Percentiles rank a stretch among this genome's conserved stretches.
phyloP scores from a whole-genome alignment of 2,329 filamentous ascomycete genomes.

The Metarhizium robertsii region DNA sequence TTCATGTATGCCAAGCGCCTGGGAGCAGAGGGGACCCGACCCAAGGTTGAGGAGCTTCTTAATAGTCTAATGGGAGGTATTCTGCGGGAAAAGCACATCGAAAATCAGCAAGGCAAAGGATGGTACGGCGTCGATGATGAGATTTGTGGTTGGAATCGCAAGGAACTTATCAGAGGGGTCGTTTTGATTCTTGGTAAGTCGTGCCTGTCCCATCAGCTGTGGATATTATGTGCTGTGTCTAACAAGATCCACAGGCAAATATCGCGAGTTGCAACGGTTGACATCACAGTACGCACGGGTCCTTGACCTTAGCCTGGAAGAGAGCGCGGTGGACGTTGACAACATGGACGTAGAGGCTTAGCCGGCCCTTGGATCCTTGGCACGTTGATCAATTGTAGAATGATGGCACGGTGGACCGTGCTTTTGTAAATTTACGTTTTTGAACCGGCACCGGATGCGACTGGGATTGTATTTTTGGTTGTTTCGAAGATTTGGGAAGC shows the following conservation, averaged over 20 bases:
- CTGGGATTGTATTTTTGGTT: not conserved
- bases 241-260: constrained; percentile 60
- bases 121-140: constrained; percentile 61
- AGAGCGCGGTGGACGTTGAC: constrained; percentile 33
- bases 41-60: constrained; percentile 88
- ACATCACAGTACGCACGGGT: constrained; percentile 90
- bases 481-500: not conserved
- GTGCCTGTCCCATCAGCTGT: not conserved
- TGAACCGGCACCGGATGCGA: not conserved
- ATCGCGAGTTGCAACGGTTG: constrained; percentile 83
- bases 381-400: not conserved
- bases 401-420: not conserved
- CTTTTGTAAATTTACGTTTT: not conserved
- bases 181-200: constrained; percentile 82
- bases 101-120: constrained; percentile 37
- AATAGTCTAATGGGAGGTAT: constrained; percentile 70
- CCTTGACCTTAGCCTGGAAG: constrained; percentile 52
- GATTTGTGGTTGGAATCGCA: constrained; percentile 85
- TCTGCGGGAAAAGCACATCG: constrained; percentile 46
- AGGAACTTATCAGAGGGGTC: constrained; percentile 80
- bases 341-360: constrained; percentile 32
- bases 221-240: constrained; percentile 10
- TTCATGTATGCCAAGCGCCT: constrained; percentile 97
- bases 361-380: not conserved
- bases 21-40: constrained; percentile 75